Evolutionary conservation across 2,329 filamentous ascomycete species (phyloP), one percentile per base, ranked within the genome.

Genomic region (Pyricularia grisea): DNA sequence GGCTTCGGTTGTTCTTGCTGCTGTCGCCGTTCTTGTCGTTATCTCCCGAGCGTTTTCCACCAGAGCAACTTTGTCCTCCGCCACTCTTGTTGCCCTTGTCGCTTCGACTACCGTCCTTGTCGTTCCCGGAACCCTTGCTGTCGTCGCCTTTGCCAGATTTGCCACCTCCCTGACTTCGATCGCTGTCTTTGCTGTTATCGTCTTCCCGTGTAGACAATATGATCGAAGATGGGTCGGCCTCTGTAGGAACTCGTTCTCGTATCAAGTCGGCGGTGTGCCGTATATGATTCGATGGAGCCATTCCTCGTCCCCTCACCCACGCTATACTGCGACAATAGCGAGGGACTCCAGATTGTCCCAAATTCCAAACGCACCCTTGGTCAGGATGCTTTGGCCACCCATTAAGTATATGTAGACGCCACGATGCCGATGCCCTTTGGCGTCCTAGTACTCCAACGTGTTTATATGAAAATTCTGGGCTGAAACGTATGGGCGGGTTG

Each of bases 11-110:
- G 20, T 27, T 61, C 67, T 30, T 55, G 50, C 31, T 14, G 11
- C 28, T 58, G n/a, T 63, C 67, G 65, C 61, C 58, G 58, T 65
- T 66, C 42, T 36, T 50, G 68, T 68, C 65, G 64, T 28, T 50
- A 11, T 66, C 64, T 17, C 66, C 69, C 25, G 27, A 68, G 55
- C 70, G 28, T 27, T 61, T 69, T 20, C 72, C 69, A 33, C 69
- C 68, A 23, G 50, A 66, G 36, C 66, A 69, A n/a, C 58, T 67
- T 17, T 65, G 67, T 30, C 60, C 68, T 17, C 68, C 69, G 11
- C 67, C 68, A 25, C 69, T 67, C 10, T 66, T 67, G 36, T 69
- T 71, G 61, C 68, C 65, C 6, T 65, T 60, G 31, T 58, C 60
- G 20, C 67, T 42, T 42, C 66, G 55, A 28, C 63, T 61, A 33